Conservation (phyloP, 495 filamentous ascomycete species). For the Sordaria brevicollis region DNA sequence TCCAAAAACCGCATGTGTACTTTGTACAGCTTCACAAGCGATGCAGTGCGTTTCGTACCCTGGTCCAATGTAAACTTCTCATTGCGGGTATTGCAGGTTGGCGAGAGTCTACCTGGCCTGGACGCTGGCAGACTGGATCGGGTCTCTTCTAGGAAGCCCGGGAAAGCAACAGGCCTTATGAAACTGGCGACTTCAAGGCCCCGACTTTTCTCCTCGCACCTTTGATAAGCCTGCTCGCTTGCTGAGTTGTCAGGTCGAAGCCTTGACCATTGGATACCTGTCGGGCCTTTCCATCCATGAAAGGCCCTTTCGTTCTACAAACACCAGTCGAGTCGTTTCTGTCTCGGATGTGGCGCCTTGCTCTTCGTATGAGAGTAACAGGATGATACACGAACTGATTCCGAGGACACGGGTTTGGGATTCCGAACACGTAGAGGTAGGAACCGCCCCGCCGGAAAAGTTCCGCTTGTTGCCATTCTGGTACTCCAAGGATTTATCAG, state of each 20-base stretch:
- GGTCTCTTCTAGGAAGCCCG: neutral
- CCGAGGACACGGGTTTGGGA: constrained; percentile 29
- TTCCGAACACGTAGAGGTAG: constrained; percentile 15
- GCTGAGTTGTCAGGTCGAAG: neutral
- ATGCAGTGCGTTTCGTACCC: constrained; percentile 1
- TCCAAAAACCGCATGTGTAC: constrained; percentile 7
- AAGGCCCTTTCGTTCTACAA: neutral
- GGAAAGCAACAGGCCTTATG: neutral
- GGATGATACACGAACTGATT: constrained; percentile 9
- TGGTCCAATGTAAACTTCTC: neutral
- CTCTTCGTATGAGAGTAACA: constrained; percentile 3
- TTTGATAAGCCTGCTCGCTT: neutral
- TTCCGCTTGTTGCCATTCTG: constrained; percentile 10
- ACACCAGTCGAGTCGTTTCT: neutral
- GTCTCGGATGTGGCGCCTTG: constrained; percentile 2
- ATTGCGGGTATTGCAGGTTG: constrained; percentile 2
- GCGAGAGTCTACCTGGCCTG: constrained; percentile 1
- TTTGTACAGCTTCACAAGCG: neutral
- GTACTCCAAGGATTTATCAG: neutral
- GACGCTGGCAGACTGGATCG: constrained; percentile 3
- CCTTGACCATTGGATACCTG: neutral
- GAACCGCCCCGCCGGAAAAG: constrained; percentile 18
- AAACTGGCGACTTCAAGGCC: neutral
- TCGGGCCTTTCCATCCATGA: neutral
- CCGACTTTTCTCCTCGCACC: neutral